These are phyloP conservation scores for Raffaelea ambrosiae DNA, from an alignment of 2,329 filamentous ascomycete species.

Conservation along the genomic window DNA sequence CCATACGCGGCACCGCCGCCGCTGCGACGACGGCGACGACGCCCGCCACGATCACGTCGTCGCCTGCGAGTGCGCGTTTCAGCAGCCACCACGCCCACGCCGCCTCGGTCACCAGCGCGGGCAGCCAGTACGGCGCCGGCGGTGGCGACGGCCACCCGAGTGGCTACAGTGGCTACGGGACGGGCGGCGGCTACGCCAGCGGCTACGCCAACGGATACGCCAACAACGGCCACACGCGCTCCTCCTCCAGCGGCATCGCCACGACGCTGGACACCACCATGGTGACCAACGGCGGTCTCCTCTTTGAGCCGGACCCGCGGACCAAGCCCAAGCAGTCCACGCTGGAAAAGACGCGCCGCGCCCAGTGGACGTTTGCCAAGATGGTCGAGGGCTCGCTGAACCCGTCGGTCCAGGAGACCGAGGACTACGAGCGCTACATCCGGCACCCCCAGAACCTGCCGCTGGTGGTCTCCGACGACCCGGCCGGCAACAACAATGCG, in stretches of 20 bases:
- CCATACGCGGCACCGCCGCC: conserved; percentile 9
- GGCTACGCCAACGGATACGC: background rate
- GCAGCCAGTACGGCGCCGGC: background rate
- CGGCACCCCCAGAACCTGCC: conserved; percentile 83
- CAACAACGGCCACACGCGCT: conserved; percentile 5
- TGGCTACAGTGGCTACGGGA: conserved; percentile 5
- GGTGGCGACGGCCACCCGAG: background rate
- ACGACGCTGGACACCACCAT: conserved; percentile 9
- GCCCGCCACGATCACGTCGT: background rate
- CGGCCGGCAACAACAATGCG: conserved; percentile 26
- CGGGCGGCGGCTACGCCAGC: background rate
- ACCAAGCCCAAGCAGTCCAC: conserved; percentile 45
- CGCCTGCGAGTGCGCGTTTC: background rate
- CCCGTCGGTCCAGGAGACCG: conserved; percentile 72
- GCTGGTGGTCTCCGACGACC: conserved; percentile 64
- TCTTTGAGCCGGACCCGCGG: conserved; percentile 2
- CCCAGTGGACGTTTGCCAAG: conserved; percentile 82
- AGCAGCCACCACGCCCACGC: too few relatives aligned
- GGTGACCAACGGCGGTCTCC: conserved; percentile 7
- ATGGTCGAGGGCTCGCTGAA: conserved; percentile 80
- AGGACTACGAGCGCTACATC: conserved; percentile 85
- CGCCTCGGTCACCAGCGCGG: too few relatives aligned
- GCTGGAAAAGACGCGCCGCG: conserved; percentile 70
- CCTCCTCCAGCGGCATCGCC: background rate
- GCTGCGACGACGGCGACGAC: conserved; percentile 8